Conservation (phyloP, 768 basidiomycete genomes). For the Kwoniella sp. region DNA sequence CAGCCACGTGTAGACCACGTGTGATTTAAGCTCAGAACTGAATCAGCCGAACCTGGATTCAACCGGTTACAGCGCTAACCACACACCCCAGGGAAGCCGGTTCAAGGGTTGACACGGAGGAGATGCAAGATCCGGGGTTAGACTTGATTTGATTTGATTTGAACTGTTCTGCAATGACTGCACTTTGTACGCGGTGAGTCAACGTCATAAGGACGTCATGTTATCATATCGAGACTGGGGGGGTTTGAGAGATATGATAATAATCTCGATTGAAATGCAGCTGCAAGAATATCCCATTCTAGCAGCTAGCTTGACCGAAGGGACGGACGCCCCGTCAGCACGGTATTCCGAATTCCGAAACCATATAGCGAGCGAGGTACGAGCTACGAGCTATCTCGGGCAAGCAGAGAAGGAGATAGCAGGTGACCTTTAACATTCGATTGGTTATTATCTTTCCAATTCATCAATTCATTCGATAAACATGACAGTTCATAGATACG, state of each 20-base stretch:
- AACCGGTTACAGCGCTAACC: no score
- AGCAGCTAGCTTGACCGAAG: no score
- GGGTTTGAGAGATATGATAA: neutral
- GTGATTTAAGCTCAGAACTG: no score
- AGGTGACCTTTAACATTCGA: neutral
- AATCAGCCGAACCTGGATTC: no score
- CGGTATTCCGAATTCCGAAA: neutral
- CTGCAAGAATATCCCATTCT: neutral
- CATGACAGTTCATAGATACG: neutral
- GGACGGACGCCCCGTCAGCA: no score
- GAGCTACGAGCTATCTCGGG: no score
- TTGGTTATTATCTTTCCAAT: neutral
- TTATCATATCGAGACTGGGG: neutral
- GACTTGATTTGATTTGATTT: neutral
- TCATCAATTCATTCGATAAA: neutral
- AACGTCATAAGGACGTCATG: neutral
- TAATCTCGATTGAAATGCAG: neutral
- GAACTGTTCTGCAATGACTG: no score
- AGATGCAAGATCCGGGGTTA: neutral
- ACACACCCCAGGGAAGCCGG: no score
- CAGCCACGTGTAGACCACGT: no score
- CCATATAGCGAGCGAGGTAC: no score
- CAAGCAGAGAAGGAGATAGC: no score
- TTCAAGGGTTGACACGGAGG: no score
- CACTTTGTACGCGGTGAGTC: neutral